phyloP scores from a whole-genome alignment of 169 alveolate genomes.

The Babesia gibsoni region DNA sequence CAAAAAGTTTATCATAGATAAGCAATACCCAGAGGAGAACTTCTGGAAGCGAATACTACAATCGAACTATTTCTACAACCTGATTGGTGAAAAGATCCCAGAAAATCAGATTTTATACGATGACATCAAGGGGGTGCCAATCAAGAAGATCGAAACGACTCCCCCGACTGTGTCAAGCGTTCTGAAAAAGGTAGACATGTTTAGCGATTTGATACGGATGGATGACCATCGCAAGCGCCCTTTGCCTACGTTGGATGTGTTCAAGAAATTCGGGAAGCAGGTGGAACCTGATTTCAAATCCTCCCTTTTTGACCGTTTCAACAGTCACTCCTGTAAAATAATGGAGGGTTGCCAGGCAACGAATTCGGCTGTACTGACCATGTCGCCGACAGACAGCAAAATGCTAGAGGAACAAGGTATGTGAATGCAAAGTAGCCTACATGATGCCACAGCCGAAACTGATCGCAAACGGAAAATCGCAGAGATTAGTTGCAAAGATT shows the following conservation, averaged over 20 bases:
- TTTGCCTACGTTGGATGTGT: not conserved
- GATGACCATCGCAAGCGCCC: slow-evolving; percentile 33
- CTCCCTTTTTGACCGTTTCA: slow-evolving; percentile 43
- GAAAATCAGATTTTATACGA: slow-evolving; percentile 51
- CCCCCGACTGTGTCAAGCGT: slow-evolving; percentile 9
- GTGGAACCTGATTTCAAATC: slow-evolving; percentile 16
- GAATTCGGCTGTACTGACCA: not conserved
- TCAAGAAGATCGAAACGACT: not conserved
- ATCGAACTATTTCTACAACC: slow-evolving; percentile 46
- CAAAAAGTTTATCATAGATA: slow-evolving; percentile 30
- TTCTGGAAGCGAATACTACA: slow-evolving; percentile 63
- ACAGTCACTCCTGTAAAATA: slow-evolving; percentile 41
- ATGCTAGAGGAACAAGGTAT: slow-evolving; percentile 35
- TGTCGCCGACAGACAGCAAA: not conserved
- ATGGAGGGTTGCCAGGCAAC: slow-evolving; percentile 3
- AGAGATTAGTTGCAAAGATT: slow-evolving; percentile 26
- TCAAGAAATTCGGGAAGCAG: slow-evolving; percentile 21
- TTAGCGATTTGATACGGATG: slow-evolving; percentile 34
- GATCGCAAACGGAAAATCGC: slow-evolving; percentile 50
- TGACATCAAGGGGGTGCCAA: slow-evolving; percentile 62
- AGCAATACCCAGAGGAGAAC: slow-evolving; percentile 48
- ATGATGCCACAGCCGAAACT: slow-evolving; percentile 22
- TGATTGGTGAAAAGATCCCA: slow-evolving; percentile 52
- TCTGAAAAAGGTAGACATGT: slow-evolving; percentile 21
- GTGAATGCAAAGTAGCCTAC: not conserved